Evolutionary conservation across 2,329 filamentous ascomycete genomes (phyloP), one percentile per base, ranked within the genome.

Genomic region (Trichoderma koningiopsis): DNA sequence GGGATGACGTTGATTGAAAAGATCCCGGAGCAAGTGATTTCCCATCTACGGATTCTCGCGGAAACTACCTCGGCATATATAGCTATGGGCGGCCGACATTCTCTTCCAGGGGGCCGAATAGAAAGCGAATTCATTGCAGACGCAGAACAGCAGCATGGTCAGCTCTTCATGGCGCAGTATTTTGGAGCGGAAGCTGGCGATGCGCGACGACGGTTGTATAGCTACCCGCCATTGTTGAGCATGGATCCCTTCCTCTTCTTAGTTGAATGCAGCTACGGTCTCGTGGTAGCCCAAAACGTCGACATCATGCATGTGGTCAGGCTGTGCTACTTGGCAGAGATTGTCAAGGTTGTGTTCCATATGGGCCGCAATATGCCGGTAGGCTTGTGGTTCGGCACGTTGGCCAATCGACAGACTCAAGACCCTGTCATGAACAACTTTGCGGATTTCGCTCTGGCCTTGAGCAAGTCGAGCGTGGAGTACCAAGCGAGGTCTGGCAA

Each of bases 41-140:
- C 92, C 1, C 94, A 98, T 77, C 84, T 99, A 33, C 92, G 94
- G 60, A 90, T 98, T 33, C 83, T 98, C 29, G 90, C 93, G 1
- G 96, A 97, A 81, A 98, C 94, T 1, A 91, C 92, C 1, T 88
- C 91, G 35, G 94, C 94, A 0, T 98, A 96, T 78, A 87, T 94
- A 67, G 88, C 93, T 1, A 85, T 97, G 70, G 92, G 93, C 1
- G 88, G 89, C 5, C 84, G 95, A 53, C 86, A 88, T 61, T 84
- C 86, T 24, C 83, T 82, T 3, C 85, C 86, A 0, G 85, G 88
- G 8, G 90, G 87, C 71, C 85, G 84, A 70, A 88, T 92, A 14
- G 86, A 88, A 60, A 81, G 81, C 58, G 92, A 96, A 76, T 92
- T 92, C 75, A 83, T 83, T 69, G 83, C 85, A 57, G 89, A 92